Conservation (phyloP, 352 stramenopile genomes). For the Globisporangium paddicum region DNA sequence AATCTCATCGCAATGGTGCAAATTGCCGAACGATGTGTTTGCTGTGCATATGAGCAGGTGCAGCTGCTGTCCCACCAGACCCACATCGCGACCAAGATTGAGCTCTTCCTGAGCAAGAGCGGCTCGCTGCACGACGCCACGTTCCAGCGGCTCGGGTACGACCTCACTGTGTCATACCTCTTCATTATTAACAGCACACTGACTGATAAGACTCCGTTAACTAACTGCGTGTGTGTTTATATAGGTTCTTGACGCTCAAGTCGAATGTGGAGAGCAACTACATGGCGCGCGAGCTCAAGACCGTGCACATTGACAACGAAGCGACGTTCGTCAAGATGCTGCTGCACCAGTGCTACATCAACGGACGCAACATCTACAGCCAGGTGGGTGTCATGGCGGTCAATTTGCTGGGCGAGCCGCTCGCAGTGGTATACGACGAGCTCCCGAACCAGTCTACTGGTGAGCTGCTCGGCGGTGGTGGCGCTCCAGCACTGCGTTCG, state of each 20-base stretch:
- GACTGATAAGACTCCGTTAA: neutral
- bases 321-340: conserved; percentile 84
- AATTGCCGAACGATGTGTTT: neutral
- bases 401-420: conserved; percentile 72
- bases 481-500: conserved; percentile 11
- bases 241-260: conserved; percentile 70
- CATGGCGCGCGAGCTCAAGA: conserved; percentile 91
- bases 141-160: conserved; percentile 78
- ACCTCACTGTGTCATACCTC: no score
- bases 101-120: conserved; percentile 82
- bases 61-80: conserved; percentile 91
- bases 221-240: neutral
- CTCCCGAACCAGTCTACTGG: conserved; percentile 51
- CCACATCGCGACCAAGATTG: conserved; percentile 91
- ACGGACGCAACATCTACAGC: conserved; percentile 87
- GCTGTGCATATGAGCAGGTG: conserved; percentile 23
- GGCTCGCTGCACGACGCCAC: conserved; percentile 33
- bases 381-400: conserved; percentile 92
- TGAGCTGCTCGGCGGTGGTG: conserved; percentile 23
- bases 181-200: no score
- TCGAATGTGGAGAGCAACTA: conserved; percentile 81
- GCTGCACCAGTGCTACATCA: conserved; percentile 88
- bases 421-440: conserved; percentile 21
- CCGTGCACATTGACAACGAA: conserved; percentile 86
- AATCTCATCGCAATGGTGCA: neutral